These are phyloP conservation scores for Pyrus communis DNA, from an alignment of 306 rosid species.

Conservation along the genomic window DNA sequence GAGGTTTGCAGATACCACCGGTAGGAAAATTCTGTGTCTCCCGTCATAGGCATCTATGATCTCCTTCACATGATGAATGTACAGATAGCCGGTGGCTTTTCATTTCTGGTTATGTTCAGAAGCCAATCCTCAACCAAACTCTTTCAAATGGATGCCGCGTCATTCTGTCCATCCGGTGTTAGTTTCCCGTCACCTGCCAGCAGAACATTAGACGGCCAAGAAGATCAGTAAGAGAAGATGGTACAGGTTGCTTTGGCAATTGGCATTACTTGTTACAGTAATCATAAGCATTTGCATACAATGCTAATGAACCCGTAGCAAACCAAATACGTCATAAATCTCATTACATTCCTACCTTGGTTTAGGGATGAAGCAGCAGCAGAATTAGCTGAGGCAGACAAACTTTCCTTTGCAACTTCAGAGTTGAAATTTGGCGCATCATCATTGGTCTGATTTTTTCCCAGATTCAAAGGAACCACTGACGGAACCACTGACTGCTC, in stretches of 20 bases:
- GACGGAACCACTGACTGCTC: conserved; percentile 30
- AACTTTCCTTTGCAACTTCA: conserved; percentile 16
- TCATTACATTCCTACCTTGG: conserved; percentile 46
- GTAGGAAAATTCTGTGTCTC: conserved; percentile 42
- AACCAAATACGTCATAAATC: not conserved
- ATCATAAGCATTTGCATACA: not conserved
- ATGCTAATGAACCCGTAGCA: not conserved
- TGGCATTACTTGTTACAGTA: not conserved
- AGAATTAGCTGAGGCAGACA: conserved; percentile 31
- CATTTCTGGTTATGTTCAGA: conserved; percentile 25
- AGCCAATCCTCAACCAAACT: conserved; percentile 8
- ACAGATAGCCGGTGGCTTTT: conserved; percentile 42
- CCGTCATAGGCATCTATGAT: conserved; percentile 38
- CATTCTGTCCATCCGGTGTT: conserved; percentile 30
- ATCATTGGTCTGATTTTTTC: conserved; percentile 24
- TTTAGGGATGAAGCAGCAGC: conserved; percentile 24
- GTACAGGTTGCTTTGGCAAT: not conserved
- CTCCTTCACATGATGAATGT: conserved; percentile 45
- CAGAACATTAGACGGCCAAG: conserved; percentile 10
- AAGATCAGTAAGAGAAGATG: not conserved
- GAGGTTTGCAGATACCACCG: conserved; percentile 32
- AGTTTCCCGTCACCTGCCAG: conserved; percentile 36
- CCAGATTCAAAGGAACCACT: conserved; percentile 33
- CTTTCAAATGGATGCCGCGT: conserved; percentile 29
- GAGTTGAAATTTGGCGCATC: conserved; percentile 21